phyloP scores from a whole-genome alignment of 2,329 filamentous ascomycete species.

The Rasamsonia emersonii region DNA sequence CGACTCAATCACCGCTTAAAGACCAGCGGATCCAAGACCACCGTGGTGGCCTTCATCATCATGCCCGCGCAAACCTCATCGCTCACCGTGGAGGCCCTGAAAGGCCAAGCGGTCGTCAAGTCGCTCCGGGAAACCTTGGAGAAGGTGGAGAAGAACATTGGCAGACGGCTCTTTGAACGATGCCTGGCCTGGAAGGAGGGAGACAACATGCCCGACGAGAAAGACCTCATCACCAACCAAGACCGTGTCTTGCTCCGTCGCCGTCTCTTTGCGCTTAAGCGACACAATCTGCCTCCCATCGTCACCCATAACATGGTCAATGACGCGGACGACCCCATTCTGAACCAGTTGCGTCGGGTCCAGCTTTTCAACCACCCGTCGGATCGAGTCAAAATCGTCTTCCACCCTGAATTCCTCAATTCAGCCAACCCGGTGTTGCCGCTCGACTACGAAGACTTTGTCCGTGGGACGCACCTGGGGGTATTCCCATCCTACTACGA shows the following conservation, averaged over 20 bases:
- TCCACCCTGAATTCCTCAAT: slow-evolving; percentile 96
- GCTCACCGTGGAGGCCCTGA: slow-evolving; percentile 87
- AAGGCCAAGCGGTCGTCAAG: slow-evolving; percentile 96
- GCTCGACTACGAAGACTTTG: slow-evolving; percentile 96
- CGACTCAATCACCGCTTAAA: slow-evolving; percentile 92
- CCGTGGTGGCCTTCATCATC: slow-evolving; percentile 95
- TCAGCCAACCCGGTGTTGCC: slow-evolving; percentile 91
- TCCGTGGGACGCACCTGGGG: slow-evolving; percentile 90
- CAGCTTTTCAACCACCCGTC: slow-evolving; percentile 94
- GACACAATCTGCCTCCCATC: slow-evolving; percentile 80
- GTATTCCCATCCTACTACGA: slow-evolving; percentile 98
- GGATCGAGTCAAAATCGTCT: slow-evolving; percentile 94
- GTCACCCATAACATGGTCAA: slow-evolving; percentile 99
- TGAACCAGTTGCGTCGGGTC: slow-evolving; percentile 92
- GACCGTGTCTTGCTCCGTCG: slow-evolving; percentile 89
- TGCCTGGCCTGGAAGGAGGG: slow-evolving; percentile 94
- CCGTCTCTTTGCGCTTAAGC: slow-evolving; percentile 93
- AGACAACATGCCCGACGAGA: slow-evolving; percentile 87
- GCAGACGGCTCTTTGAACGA: slow-evolving; percentile 87
- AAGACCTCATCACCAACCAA: slow-evolving; percentile 84
- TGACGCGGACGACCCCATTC: slow-evolving; percentile 81
- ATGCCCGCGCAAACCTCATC: slow-evolving; percentile 97
- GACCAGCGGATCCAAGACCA: slow-evolving; percentile 73
- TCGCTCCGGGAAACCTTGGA: slow-evolving; percentile 87
- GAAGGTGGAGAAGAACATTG: slow-evolving; percentile 85